These are phyloP conservation scores for Wickerhamomyces hampshirensis DNA, from an alignment of 805 yeast genomes.

Conservation along the genomic window DNA sequence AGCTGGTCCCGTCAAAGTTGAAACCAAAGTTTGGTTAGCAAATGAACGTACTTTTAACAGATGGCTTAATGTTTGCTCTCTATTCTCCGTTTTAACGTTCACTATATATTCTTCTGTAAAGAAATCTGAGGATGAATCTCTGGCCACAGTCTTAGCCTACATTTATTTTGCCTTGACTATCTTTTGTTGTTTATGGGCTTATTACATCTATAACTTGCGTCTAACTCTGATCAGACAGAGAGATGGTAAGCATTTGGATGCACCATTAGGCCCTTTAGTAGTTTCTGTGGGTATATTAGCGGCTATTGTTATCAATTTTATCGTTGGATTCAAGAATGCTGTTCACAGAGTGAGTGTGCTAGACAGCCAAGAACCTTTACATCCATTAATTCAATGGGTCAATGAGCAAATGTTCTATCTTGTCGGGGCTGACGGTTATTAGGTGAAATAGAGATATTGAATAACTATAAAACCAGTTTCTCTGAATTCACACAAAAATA, in stretches of 20 bases:
- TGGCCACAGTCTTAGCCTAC: constrained; percentile 72
- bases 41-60: constrained; percentile 95
- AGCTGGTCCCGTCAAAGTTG: constrained; percentile 89
- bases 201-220: constrained; percentile 66
- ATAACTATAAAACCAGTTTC: background rate
- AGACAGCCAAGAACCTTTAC: constrained; percentile 13
- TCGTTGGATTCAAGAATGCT: constrained; percentile 51
- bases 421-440: constrained; percentile 28
- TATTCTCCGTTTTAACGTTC: constrained; percentile 81
- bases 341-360: constrained; percentile 16
- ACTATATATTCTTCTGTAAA: constrained; percentile 73
- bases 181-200: constrained; percentile 88
- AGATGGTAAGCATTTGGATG: constrained; percentile 84
- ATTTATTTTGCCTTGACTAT: constrained; percentile 75
- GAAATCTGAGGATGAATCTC: constrained; percentile 53
- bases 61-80: constrained; percentile 87
- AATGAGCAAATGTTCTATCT: constrained; percentile 27
- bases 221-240: constrained; percentile 70
- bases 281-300: constrained; percentile 64
- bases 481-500: background rate
- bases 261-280: constrained; percentile 82
- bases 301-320: constrained; percentile 69
- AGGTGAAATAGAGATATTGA: background rate
- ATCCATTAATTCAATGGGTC: constrained; percentile 24
- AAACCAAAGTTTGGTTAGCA: constrained; percentile 98